Base-by-base conservation (phyloP, 2,329 filamentous ascomycete genomes). In the Ramichloridium luteum region DNA sequence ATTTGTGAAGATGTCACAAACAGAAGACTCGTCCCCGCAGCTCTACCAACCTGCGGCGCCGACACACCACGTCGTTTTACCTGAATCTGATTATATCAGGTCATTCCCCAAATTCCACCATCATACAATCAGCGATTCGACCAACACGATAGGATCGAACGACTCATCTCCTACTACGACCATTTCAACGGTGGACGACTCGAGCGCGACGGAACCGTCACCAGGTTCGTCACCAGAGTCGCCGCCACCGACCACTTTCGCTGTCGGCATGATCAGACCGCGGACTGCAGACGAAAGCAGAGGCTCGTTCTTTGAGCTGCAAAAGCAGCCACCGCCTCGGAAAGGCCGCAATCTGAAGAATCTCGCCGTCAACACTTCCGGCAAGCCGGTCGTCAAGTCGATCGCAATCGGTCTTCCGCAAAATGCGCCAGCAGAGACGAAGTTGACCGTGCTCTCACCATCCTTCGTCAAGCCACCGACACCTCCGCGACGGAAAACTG, bases 141-240 rank as follows among this genome's bases (percentile, higher is more conserved):
- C 80, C 3, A 77, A 80, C 41, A 70, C 70, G 33, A 82, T 80
- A 11, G 83, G 82, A 42, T 96, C 90, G 1, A 82, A 82, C 25
- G 86, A 93, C 50, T 93, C 88, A 13, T 96, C 88, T 6, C 90
- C 90, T 1, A 96, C 88, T 5, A 94, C 86, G 3, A 93, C 88
- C 2, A 72, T 90, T 30, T 93, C 85, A 4, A 93, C 84, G 13
- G 83, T 88, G 41, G 88, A 93, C 59, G 92, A 86, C 4, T 88
- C 84, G 6, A 82, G 84, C 16, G 68, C 90, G 29, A 86, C 86
- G 16, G 88, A 96, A 48, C 79, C 83, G 5, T 94, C 88, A 4
- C 85, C 90, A 3, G 88, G 80, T 31, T 84, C 86, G 13, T 94
- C 88, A 1, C 88, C 88, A 6, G 86, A 94, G 57, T 94, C 90